Evolutionary conservation across 768 basidiomycete species (phyloP).

Genomic region (Kwoniella mangroviensis): DNA sequence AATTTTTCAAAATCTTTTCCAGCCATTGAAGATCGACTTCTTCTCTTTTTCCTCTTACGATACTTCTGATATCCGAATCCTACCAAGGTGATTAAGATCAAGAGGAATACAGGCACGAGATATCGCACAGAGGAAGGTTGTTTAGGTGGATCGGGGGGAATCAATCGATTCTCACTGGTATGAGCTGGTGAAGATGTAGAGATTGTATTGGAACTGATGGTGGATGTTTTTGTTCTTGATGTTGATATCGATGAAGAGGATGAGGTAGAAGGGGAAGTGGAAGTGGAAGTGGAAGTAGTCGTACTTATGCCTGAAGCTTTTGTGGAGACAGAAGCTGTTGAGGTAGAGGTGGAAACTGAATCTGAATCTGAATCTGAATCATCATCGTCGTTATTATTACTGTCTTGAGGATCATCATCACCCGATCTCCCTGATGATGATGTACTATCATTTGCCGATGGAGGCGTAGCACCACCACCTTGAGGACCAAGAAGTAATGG

Average conservation of each 20-base stretch:
- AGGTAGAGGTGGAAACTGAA: not conserved
- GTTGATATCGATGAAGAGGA: not conserved
- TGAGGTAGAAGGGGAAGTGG: not conserved
- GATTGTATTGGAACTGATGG: slow-evolving; percentile 2
- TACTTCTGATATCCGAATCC: slow-evolving; percentile 25
- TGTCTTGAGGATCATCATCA: not conserved
- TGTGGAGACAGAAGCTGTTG: not conserved
- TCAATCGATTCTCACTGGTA: not conserved
- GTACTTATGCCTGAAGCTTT: not conserved
- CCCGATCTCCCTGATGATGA: not conserved
- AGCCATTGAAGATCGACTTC: not conserved
- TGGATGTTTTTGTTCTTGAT: not conserved
- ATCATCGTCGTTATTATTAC: not conserved
- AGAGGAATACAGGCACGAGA: slow-evolving; percentile 37
- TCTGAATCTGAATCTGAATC: not conserved
- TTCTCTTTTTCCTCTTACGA: slow-evolving; percentile 19
- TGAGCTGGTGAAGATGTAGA: slow-evolving; percentile 4
- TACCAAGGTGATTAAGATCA: slow-evolving; percentile 33
- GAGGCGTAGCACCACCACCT: not conserved
- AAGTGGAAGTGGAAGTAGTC: not conserved
- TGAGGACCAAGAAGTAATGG: slow-evolving; percentile 17
- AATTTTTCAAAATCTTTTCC: slow-evolving; percentile 17
- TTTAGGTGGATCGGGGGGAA: slow-evolving; percentile 13
- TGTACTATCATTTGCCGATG: not conserved
- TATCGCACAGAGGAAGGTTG: slow-evolving; percentile 33